phyloP scores from a whole-genome alignment of 2,329 filamentous ascomycete genomes.

The Domatiomyces globalis region DNA sequence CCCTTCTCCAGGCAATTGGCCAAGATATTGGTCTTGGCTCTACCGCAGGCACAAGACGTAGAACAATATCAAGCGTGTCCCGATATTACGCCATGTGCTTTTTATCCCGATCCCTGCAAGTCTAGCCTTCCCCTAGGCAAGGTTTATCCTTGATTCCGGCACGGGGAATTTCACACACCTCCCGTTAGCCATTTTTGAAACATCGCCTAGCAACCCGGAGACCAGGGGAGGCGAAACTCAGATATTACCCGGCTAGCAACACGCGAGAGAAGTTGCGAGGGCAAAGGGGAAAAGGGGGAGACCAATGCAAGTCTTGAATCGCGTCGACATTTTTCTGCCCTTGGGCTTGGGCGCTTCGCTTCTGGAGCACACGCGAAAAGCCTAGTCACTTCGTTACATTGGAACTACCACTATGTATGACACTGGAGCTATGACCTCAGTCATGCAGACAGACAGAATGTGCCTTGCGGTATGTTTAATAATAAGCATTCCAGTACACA shows the following conservation, averaged over 20 bases:
- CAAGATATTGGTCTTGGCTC: no score
- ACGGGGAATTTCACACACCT: background rate
- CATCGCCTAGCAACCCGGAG: background rate
- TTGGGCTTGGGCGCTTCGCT: no score
- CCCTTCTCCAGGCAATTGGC: no score
- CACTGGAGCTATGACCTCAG: background rate
- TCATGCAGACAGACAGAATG: background rate
- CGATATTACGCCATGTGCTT: no score
- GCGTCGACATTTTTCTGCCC: no score
- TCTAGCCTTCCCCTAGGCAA: background rate
- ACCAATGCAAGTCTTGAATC: background rate
- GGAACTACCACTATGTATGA: background rate
- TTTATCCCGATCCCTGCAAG: no score
- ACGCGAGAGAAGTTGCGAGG: background rate
- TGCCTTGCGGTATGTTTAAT: background rate
- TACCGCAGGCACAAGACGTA: no score
- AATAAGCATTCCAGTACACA: background rate
- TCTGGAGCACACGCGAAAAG: background rate
- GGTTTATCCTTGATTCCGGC: background rate
- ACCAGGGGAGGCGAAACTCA: background rate
- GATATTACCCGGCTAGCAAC: background rate
- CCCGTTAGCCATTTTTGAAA: background rate
- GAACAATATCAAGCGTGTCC: no score
- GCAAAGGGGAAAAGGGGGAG: background rate
- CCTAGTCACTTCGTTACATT: background rate